Evolutionary conservation across 495 filamentous ascomycete genomes (phyloP).

Genomic region (Trichoderma parareesei): DNA sequence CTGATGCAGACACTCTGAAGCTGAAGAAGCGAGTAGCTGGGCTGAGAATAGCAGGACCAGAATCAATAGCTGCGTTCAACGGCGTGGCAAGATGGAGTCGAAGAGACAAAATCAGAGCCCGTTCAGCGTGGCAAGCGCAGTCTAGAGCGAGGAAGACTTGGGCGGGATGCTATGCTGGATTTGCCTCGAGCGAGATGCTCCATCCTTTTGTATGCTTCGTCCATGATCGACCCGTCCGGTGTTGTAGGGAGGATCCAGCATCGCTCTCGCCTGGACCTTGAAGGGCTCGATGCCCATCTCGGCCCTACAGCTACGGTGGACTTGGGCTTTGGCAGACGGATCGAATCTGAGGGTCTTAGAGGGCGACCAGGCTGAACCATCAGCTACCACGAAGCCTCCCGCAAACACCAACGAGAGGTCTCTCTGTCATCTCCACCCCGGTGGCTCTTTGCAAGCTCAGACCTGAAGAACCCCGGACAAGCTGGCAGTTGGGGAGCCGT

Average conservation of each 20-base stretch:
- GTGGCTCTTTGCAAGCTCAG: conserved; percentile 7
- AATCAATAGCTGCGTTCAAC: neutral
- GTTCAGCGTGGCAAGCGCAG: neutral
- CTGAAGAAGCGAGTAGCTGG: neutral
- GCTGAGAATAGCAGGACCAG: neutral
- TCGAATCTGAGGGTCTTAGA: conserved; percentile 4
- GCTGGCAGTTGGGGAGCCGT: conserved; percentile 7
- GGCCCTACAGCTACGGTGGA: conserved; percentile 7
- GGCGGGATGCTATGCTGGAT: neutral
- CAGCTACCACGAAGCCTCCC: conserved; percentile 1
- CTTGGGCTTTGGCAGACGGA: neutral
- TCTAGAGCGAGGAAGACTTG: neutral
- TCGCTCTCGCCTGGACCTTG: neutral
- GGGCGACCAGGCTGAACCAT: conserved; percentile 7
- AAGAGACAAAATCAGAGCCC: neutral
- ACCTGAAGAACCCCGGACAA: conserved; percentile 8
- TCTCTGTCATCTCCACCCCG: neutral
- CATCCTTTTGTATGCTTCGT: conserved; percentile 6
- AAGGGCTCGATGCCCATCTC: conserved; percentile 2
- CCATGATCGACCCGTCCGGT: conserved; percentile 4
- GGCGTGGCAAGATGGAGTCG: neutral
- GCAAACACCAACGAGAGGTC: conserved; percentile 10
- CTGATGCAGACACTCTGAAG: neutral
- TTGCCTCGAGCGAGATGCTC: conserved; percentile 2
- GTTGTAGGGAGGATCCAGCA: conserved; percentile 7